These are phyloP conservation scores for Xylaria venustula DNA, from an alignment of 495 filamentous ascomycete species.

Conservation along the genomic window DNA sequence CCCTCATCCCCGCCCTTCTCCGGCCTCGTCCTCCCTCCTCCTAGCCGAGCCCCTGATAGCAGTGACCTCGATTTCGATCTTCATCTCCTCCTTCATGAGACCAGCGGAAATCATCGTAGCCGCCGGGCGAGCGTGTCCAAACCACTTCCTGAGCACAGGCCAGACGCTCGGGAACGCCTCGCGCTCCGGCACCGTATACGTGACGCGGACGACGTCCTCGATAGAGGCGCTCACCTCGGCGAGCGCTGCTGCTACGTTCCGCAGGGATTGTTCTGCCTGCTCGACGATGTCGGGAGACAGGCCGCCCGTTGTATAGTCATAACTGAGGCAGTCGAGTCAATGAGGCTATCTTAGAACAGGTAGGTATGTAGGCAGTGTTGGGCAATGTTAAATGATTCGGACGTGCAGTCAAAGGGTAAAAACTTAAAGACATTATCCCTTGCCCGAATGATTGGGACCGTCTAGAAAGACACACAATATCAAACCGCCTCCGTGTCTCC, in stretches of 20 bases:
- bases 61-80: conserved; percentile 44
- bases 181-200: conserved; percentile 38
- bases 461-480: too few species aligned
- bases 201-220: conserved; percentile 36
- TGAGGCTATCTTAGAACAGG: too few species aligned
- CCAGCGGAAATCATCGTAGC: conserved; percentile 41
- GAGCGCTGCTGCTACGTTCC: conserved; percentile 35
- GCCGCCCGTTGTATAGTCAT: conserved; percentile 36
- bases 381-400: too few species aligned
- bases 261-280: conserved; percentile 35
- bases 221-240: conserved; percentile 28
- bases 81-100: conserved; percentile 41
- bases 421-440: too few species aligned
- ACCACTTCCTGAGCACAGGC: conserved; percentile 36
- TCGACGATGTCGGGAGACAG: conserved; percentile 31
- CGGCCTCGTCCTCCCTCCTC: background rate
- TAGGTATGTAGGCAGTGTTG: too few species aligned
- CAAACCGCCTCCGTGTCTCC: too few species aligned
- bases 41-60: conserved; percentile 20
- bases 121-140: conserved; percentile 36
- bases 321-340: conserved; percentile 22
- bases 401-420: too few species aligned
- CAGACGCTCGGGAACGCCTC: conserved; percentile 31
- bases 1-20: background rate
- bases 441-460: too few species aligned